Evolutionary conservation across 352 stramenopile species (phyloP).

Genomic region (Globisporangium canariense): DNA sequence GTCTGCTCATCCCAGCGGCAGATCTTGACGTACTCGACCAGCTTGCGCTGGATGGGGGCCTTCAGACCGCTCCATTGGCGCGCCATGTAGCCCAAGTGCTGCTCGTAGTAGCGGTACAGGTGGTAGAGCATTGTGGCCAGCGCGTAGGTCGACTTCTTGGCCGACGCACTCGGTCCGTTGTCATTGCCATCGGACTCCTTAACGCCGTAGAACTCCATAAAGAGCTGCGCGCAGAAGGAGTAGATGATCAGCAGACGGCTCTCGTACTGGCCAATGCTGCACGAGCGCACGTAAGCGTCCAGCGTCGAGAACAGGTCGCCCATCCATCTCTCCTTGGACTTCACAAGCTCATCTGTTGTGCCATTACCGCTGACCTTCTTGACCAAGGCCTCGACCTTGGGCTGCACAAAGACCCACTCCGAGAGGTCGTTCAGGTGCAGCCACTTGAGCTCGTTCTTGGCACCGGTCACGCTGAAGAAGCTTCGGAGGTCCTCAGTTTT

Average conservation of each 20-base stretch:
- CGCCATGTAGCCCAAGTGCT: slow-evolving; percentile 84
- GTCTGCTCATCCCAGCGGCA: slow-evolving; percentile 99
- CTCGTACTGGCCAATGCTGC: slow-evolving; percentile 90
- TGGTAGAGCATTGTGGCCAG: slow-evolving; percentile 90
- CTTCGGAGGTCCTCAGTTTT: slow-evolving; percentile 11
- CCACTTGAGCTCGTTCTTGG: slow-evolving; percentile 45
- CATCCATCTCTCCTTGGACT: slow-evolving; percentile 44
- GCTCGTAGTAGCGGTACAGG: slow-evolving; percentile 94
- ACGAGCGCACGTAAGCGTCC: slow-evolving; percentile 90
- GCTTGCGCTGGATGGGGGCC: slow-evolving; percentile 93
- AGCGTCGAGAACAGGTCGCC: slow-evolving; percentile 85
- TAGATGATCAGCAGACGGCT: slow-evolving; percentile 88
- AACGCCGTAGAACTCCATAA: slow-evolving; percentile 66
- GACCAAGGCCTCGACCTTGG: slow-evolving; percentile 6
- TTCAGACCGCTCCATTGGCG: slow-evolving; percentile 87
- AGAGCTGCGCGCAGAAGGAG: slow-evolving; percentile 83
- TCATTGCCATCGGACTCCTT: neutral
- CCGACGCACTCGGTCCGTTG: neutral
- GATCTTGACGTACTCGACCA: slow-evolving; percentile 98
- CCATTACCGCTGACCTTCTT: neutral
- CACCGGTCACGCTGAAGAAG: slow-evolving; percentile 4
- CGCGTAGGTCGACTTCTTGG: slow-evolving; percentile 33
- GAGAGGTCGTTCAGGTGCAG: slow-evolving; percentile 59
- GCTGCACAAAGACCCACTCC: slow-evolving; percentile 54
- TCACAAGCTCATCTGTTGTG: neutral